Conservation (phyloP, 257 asterid genomes). For the Fraxinus excelsior region DNA sequence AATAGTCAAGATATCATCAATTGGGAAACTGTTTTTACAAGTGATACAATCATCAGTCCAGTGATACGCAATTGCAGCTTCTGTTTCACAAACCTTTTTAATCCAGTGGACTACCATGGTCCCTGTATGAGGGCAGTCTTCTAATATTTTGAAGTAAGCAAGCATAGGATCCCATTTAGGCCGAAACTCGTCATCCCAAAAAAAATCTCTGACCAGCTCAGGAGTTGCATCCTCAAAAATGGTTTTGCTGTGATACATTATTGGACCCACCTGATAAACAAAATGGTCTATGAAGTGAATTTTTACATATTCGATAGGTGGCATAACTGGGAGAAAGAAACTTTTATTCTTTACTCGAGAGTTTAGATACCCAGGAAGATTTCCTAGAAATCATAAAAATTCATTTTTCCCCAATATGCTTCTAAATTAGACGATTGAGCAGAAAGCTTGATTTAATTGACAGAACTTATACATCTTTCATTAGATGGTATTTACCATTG, state of each 20-base stretch:
- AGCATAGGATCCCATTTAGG: slow-evolving; percentile 95
- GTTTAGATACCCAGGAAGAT: slow-evolving; percentile 14
- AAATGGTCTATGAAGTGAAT: slow-evolving; percentile 17
- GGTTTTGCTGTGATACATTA: slow-evolving; percentile 72
- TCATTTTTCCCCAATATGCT: slow-evolving; percentile 7
- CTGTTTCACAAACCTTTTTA: slow-evolving; percentile 62
- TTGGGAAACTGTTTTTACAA: slow-evolving; percentile 21
- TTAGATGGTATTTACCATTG: background rate
- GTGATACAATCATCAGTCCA: slow-evolving; percentile 11
- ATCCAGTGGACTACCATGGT: slow-evolving; percentile 84
- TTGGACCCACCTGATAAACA: slow-evolving; percentile 64
- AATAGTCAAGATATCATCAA: slow-evolving; percentile 17
- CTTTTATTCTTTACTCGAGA: background rate
- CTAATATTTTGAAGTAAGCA: slow-evolving; percentile 62
- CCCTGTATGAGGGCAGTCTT: slow-evolving; percentile 68
- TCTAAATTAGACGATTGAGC: background rate
- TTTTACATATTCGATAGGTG: slow-evolving; percentile 11
- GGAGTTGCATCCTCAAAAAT: slow-evolving; percentile 88
- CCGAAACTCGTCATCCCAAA: slow-evolving; percentile 95
- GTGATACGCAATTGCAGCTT: background rate
- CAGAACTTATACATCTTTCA: background rate
- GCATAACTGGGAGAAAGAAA: background rate
- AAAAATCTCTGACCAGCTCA: slow-evolving; percentile 83
- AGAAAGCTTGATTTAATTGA: slow-evolving; percentile 8
- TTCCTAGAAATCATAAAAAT: background rate